Evolutionary conservation across 257 asterid species (phyloP).

Genomic region (Ajuga chamaepitys): DNA sequence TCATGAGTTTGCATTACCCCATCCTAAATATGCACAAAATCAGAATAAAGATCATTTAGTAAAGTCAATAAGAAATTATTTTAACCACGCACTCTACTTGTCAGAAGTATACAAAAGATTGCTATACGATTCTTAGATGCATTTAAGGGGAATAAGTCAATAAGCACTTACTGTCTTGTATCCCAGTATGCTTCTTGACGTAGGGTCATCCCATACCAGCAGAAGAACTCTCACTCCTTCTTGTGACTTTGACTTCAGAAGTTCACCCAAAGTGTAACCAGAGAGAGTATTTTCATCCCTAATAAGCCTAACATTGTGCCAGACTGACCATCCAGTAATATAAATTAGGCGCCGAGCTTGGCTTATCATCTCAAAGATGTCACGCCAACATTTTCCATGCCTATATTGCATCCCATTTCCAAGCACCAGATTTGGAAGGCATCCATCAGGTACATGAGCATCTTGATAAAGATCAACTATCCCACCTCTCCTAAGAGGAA

Average conservation of each 20-base stretch:
- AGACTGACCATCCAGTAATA: too few relatives aligned
- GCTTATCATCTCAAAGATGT: conserved; percentile 43
- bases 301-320: not conserved
- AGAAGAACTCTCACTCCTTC: too few relatives aligned
- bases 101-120: not conserved
- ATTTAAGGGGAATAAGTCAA: conserved; percentile 2
- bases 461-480: conserved; percentile 86
- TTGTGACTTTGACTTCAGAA: too few relatives aligned
- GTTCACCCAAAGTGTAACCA: too few relatives aligned
- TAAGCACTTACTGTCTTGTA: conserved; percentile 72
- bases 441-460: conserved; percentile 93
- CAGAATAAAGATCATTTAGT: not conserved
- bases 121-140: not conserved
- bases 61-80: conserved; percentile 6
- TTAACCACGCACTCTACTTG: not conserved
- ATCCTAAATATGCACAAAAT: conserved; percentile 43
- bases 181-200: conserved; percentile 90
- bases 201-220: conserved; percentile 97
- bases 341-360: too few relatives aligned
- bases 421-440: conserved; percentile 66
- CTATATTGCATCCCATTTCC: conserved; percentile 63
- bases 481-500: conserved; percentile 94
- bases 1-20: conserved; percentile 99
- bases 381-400: conserved; percentile 94
- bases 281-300: too few relatives aligned